Conservation (phyloP, 345 rosid species). For the Cardiospermum halicacabum region DNA sequence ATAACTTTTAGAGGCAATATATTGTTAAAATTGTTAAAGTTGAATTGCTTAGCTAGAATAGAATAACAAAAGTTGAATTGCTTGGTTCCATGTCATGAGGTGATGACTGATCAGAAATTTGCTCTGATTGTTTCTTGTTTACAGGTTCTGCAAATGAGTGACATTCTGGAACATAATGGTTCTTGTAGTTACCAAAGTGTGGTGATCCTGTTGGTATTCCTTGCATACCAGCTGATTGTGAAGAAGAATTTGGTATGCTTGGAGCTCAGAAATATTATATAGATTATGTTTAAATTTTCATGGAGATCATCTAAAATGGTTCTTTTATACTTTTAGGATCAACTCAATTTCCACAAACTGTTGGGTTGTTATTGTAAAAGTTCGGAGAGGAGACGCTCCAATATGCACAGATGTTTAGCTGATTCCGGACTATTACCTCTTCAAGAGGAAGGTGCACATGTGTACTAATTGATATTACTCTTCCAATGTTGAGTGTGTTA, state of each 20-base stretch:
- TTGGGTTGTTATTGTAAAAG: conserved; percentile 64
- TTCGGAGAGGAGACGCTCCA: conserved; percentile 50
- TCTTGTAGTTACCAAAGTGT: conserved; percentile 63
- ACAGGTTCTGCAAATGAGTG: conserved; percentile 87
- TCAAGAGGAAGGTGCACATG: conserved; percentile 49
- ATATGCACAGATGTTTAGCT: conserved; percentile 16
- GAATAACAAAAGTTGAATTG: no score
- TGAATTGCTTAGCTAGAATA: no score
- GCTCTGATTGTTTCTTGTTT: conserved; percentile 4
- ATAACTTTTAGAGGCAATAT: conserved; percentile 1
- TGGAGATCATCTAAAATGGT: conserved; percentile 14
- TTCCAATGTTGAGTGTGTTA: background rate
- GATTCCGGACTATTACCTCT: conserved; percentile 22
- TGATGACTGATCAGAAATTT: no score
- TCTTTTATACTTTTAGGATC: conserved; percentile 44
- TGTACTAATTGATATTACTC: conserved; percentile 11
- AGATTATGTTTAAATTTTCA: conserved; percentile 13
- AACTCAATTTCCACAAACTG: conserved; percentile 82
- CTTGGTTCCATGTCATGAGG: background rate
- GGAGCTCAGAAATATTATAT: conserved; percentile 10
- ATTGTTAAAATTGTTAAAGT: background rate
- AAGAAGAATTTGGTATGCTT: conserved; percentile 57
- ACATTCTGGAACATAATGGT: conserved; percentile 78
- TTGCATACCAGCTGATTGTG: conserved; percentile 62
- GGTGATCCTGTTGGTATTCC: conserved; percentile 65